These are phyloP conservation scores for Trametes punicea DNA, from an alignment of 768 basidiomycete genomes.

Conservation along the genomic window DNA sequence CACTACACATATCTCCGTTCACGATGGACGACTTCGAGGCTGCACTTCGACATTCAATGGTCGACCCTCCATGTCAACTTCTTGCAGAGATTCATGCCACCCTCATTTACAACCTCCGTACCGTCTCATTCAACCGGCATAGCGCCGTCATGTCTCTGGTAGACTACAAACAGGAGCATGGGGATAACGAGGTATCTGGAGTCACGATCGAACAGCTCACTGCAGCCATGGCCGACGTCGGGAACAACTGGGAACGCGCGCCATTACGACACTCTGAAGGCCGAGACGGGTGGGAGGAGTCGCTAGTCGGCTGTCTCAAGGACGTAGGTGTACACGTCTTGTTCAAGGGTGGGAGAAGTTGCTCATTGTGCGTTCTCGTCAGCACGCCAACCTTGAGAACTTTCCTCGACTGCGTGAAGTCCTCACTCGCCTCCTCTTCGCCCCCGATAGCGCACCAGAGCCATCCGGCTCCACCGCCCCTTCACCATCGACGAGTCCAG, in stretches of 20 bases:
- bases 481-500: conserved; percentile 44
- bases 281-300: conserved; percentile 89
- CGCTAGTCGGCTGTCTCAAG: conserved; percentile 82
- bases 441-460: conserved; percentile 50
- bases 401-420: conserved; percentile 73
- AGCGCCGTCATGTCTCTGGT: conserved; percentile 69
- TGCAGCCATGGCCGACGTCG: conserved; percentile 70
- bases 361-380: too few relatives aligned
- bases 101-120: conserved; percentile 87
- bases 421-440: conserved; percentile 70
- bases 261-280: conserved; percentile 69
- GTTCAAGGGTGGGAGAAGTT: not conserved
- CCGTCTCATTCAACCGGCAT: conserved; percentile 72
- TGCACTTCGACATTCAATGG: conserved; percentile 71
- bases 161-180: conserved; percentile 39
- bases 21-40: conserved; percentile 92
- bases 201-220: conserved; percentile 61
- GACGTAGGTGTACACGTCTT: conserved; percentile 58
- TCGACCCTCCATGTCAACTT: conserved; percentile 69
- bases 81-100: conserved; percentile 87
- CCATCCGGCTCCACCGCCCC: conserved; percentile 46
- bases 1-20: conserved; percentile 82
- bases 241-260: conserved; percentile 85
- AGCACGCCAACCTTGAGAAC: conserved; percentile 73
- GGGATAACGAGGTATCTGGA: conserved; percentile 47